Evolutionary conservation across 768 basidiomycete genomes (phyloP), one percentile per base, ranked within the genome.

Genomic region (Mycena kentingensis): DNA sequence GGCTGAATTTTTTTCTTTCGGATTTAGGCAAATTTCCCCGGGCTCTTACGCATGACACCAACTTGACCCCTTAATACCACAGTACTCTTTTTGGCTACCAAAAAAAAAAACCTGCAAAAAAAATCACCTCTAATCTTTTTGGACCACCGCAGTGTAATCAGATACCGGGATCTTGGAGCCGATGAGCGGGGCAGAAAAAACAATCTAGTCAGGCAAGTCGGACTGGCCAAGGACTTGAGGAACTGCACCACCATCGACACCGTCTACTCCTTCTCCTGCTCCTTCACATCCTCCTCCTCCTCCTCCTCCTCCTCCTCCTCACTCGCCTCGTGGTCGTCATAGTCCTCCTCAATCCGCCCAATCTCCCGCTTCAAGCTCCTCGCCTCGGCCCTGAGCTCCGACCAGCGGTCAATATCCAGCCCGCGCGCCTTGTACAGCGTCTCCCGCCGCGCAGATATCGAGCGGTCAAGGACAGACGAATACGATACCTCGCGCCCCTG

Each of bases 401-500:
- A 63, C 81, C 82, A 87, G 16, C 66, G 69, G 24, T 85, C 85
- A 26, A 86, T 77, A 60, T 87, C 82, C 18, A 87, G 67, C 1
- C 83, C 84, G 22, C 76, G 77, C 24, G 76, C 58, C 55, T 76
- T 75, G 65, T 87, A 87, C 39, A 85, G 66, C 4, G 74, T 69
- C 46, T 81, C 73, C 25, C 82, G 79, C 1, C 83, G 74, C 6
- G 81, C 67, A 3, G 82, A 83, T 19, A 87, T 77, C 1, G 81
- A 84, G 11, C 76, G 72, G 51, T 82, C 74, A 10, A 87, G 72
- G 3, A 86, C 74, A 25, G 84, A 84, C 7, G 81, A 77, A 61
- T 87, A 87, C 0, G 83, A 84, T 0, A 87, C 83, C 63, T 85
- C 82, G 13, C 81, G 74, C 3, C 80, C 81, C 66, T 81, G 79